Percentiles rank a stretch among this genome's conserved stretches.
Evolutionary conservation across 1,284 basidiomycete genomes (phyloP).

Genomic region (Phaffia rhodozyma): DNA sequence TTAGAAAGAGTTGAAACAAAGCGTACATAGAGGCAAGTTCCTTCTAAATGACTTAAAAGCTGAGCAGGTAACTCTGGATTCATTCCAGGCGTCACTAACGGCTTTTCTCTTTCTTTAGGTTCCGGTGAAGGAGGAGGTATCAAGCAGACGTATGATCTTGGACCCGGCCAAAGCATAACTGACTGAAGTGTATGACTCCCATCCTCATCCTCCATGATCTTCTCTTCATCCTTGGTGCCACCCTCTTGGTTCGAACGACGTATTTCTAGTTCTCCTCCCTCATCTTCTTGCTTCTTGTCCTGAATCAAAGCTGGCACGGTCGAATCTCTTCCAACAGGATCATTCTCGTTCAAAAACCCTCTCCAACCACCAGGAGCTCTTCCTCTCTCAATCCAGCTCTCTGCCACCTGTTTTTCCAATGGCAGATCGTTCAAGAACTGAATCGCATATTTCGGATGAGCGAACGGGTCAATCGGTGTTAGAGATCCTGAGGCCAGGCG

Average conservation of each 20-base stretch:
- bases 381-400: not conserved
- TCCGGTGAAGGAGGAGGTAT: too few relatives aligned
- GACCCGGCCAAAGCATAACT: too few relatives aligned
- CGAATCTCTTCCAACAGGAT: not conserved
- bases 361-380: too few relatives aligned
- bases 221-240: not conserved
- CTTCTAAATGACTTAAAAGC: slow-evolving; percentile 26
- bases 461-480: slow-evolving; percentile 6
- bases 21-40: slow-evolving; percentile 25
- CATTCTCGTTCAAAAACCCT: too few relatives aligned
- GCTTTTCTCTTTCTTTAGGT: too few relatives aligned
- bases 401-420: not conserved
- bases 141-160: too few relatives aligned
- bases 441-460: slow-evolving; percentile 8
- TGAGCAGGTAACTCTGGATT: slow-evolving; percentile 15
- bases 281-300: not conserved
- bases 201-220: too few relatives aligned
- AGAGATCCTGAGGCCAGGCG: too few relatives aligned
- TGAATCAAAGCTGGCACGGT: not conserved
- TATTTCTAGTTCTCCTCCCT: not conserved
- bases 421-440: slow-evolving; percentile 16
- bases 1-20: not conserved
- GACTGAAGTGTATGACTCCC: too few relatives aligned
- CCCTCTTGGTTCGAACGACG: not conserved
- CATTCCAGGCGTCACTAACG: not conserved